Base-by-base conservation (phyloP, 1,284 basidiomycete genomes). In the Heimioporus retisporus region DNA sequence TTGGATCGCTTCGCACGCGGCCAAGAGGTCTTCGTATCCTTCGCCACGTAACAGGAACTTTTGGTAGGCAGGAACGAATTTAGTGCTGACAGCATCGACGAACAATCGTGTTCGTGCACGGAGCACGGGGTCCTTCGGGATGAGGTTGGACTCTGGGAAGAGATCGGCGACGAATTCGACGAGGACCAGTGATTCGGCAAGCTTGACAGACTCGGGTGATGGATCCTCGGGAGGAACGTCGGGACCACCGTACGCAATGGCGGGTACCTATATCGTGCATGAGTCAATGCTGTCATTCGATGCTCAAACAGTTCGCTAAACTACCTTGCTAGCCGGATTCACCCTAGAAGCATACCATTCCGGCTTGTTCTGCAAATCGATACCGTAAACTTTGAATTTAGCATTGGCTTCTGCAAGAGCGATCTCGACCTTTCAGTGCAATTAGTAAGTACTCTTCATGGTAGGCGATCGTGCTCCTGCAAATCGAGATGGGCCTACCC, bases 101-200 rank as follows among this genome's bases (percentile, higher is more conserved):
- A 91, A 89, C 78, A 90, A 86, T 19, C 90, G 87, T 5, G 81
- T 85, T 62, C 84, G 82, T 2, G 90, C 90, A 23, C 88, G 86
- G 14, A 76, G 72, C 35, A 89, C 81, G 1, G 89, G 87, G 72
- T 90, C 84, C 2, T 61, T 59, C 0, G 90, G 88, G 18, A 90
- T 82, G 25, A 90, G 80, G 11, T 66, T 64, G 1, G 82, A 79
- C 18, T 81, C 68, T 0, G 86, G 86, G 73, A 77, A 86, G 53
- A 90, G 73, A 71, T 91, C 89, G 8, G 86, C 86, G 59, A 90
- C 73, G 77, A 92, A 89, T 73, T 91, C 89, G 65, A 91, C 78
- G 62, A 91, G 81, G 51, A 91, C 82, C 31, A 85, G 81, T 2
- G 89, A 90, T 73, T 92, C 90, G 15, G 86, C 82, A 68, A 92